These are phyloP conservation scores for Candida ipomoeae DNA, from an alignment of 805 yeast genomes.

Conservation along the genomic window DNA sequence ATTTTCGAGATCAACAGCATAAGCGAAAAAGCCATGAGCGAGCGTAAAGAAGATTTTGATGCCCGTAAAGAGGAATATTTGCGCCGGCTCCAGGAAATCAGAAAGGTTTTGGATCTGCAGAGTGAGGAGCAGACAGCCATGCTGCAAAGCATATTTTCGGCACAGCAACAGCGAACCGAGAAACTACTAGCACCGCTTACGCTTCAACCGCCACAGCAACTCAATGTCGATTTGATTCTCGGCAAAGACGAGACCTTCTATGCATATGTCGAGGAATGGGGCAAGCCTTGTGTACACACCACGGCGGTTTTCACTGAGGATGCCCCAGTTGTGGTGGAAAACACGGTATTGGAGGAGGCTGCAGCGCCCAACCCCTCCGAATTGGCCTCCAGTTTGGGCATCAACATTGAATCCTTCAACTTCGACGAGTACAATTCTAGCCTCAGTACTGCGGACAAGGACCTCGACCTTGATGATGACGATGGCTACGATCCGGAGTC, in stretches of 20 bases:
- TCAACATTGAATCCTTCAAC: constrained; percentile 18
- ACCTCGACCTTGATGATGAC: constrained; percentile 21
- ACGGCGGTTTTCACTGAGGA: neutral
- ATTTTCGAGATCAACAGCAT: constrained; percentile 30
- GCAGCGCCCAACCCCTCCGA: constrained; percentile 2
- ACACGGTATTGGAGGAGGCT: neutral
- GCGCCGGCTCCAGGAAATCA: constrained; percentile 18
- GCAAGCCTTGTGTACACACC: constrained; percentile 5
- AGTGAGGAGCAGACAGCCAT: constrained; percentile 19
- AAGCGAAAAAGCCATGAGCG: constrained; percentile 27
- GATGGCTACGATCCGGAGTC: constrained; percentile 24
- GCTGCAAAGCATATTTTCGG: constrained; percentile 5
- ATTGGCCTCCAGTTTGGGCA: constrained; percentile 23
- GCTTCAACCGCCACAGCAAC: constrained; percentile 5
- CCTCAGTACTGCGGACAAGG: constrained; percentile 14
- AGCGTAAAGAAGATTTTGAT: constrained; percentile 24
- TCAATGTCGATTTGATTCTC: constrained; percentile 7
- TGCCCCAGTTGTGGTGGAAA: neutral
- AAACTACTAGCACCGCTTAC: neutral
- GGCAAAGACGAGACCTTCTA: constrained; percentile 9
- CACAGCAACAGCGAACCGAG: neutral
- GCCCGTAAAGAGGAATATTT: constrained; percentile 22
- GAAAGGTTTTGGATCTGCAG: constrained; percentile 28
- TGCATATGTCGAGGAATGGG: constrained; percentile 13
- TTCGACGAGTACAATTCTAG: constrained; percentile 20